Evolutionary conservation across 805 yeast species (phyloP), one percentile per base, ranked within the genome.

Genomic region (Candida vaughaniae): DNA sequence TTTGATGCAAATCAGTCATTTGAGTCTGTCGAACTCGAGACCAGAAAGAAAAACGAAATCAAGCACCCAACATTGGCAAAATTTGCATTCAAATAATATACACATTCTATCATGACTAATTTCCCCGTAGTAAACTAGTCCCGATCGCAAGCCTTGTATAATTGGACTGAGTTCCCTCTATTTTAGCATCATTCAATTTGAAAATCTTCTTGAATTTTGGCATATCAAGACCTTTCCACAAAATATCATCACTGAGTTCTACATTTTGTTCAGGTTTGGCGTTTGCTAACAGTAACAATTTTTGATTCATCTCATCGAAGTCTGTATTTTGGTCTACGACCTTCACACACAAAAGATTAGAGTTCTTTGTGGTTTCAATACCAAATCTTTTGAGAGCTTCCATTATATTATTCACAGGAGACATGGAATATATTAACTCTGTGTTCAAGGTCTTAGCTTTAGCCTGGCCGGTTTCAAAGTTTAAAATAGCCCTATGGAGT

Each of bases 351-450:
- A 83, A 52, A 5, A 85, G 39, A 0, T 51, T 52, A 3, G 77
- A 58, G 11, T 31, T 39, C 19, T 31, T 29, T 3, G 64, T 61
- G 22, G 71, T 73, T 35, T 78, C 75, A 12, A 86, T 69, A 8
- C 95, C 95, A 60, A 85, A 84, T 48, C 75, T 69, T 45, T 72
- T 76, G 44, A 86, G 65, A 1, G 88, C 82, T 41, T 86, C 93
- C 65, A 77, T 71, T 26, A 82, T 80, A 52, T 83, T 85, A 47
- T 78, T 80, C 6, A 78, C 71, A 2, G 91, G 87, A 1, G 89
- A 77, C 41, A 87, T 62, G 40, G 80, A 75, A 51, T 81, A 75
- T 16, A 85, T 73, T 26, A 83, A 66, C 51, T 87, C 95, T 0
- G 93, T 80, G 52, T 85, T 84, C 22, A 86, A 48, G 1, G 80